phyloP scores from a whole-genome alignment of 2,329 filamentous ascomycete genomes.

The Blastomyces silverae region DNA sequence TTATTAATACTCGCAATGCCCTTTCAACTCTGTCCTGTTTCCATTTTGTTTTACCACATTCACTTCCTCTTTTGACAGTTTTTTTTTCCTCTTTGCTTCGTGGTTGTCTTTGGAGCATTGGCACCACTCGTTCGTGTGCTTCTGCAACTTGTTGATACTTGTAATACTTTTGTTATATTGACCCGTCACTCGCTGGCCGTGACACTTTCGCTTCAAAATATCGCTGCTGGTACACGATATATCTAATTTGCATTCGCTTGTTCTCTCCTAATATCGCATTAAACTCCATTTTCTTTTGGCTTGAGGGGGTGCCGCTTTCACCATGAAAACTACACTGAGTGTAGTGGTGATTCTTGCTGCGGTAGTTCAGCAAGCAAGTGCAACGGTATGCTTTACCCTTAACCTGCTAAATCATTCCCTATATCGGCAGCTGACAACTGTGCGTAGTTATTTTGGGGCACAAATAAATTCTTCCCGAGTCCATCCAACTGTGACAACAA shows the following conservation, averaged over 20 bases:
- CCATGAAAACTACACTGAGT: constrained; percentile 24
- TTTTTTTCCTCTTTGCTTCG: neutral
- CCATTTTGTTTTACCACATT: neutral
- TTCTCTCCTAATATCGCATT: constrained; percentile 12
- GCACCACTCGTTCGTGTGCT: constrained; percentile 3
- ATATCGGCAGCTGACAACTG: constrained; percentile 11
- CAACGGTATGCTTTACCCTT: constrained; percentile 22
- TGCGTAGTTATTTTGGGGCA: constrained; percentile 42
- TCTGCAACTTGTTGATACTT: neutral
- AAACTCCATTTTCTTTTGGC: neutral
- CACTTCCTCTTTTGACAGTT: neutral
- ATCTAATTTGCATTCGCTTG: constrained; percentile 7
- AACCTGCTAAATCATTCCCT: neutral
- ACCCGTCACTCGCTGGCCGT: neutral
- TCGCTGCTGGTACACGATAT: constrained; percentile 22
- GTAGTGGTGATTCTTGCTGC: constrained; percentile 21
- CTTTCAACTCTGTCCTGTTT: neutral
- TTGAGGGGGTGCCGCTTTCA: constrained; percentile 13
- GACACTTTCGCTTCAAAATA: constrained; percentile 2
- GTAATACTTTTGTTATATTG: constrained; percentile 7
- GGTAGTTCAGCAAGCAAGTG: constrained; percentile 26
- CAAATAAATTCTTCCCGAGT: constrained; percentile 53
- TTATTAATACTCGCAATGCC: constrained; percentile 7
- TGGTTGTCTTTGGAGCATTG: neutral
- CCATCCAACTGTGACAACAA: constrained; percentile 69